Conservation (phyloP, 805 yeast species). For the Jamesozyma lodderae region DNA sequence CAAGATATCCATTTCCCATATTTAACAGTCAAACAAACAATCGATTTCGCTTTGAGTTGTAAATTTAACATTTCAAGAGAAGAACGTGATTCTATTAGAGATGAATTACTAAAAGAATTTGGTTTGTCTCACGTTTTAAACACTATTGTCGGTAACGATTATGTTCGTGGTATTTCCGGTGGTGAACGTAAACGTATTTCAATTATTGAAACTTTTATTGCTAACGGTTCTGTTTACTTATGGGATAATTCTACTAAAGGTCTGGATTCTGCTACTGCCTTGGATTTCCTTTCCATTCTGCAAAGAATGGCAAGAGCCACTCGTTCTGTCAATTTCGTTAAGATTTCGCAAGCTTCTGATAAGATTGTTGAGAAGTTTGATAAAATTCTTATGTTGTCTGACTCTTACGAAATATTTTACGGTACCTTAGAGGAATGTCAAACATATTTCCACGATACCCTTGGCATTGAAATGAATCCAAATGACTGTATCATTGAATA, state of each 20-base stretch:
- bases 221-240: constrained; percentile 39
- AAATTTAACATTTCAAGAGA: constrained; percentile 24
- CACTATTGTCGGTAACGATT: constrained; percentile 56
- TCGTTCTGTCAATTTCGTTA: constrained; percentile 36
- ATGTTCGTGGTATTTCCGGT: constrained; percentile 56
- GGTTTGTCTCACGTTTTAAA: constrained; percentile 47
- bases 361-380: constrained; percentile 41
- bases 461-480: constrained; percentile 47
- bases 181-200: constrained; percentile 61
- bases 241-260: constrained; percentile 51
- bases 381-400: constrained; percentile 38
- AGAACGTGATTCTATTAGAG: constrained; percentile 21
- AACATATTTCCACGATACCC: constrained; percentile 36
- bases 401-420: constrained; percentile 40
- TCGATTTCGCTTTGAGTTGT: constrained; percentile 46
- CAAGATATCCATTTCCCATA: constrained; percentile 49
- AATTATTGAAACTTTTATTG: constrained; percentile 46
- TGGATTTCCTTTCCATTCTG: constrained; percentile 38
- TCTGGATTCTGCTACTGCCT: constrained; percentile 41
- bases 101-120: constrained; percentile 26
- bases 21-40: constrained; percentile 46
- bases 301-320: constrained; percentile 35
- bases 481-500: constrained; percentile 59
- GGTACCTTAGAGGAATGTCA: constrained; percentile 37
- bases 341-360: constrained; percentile 42